Evolutionary conservation across 371 early-diverging fungal species (phyloP).

Genomic region (Mycotypha africana): DNA sequence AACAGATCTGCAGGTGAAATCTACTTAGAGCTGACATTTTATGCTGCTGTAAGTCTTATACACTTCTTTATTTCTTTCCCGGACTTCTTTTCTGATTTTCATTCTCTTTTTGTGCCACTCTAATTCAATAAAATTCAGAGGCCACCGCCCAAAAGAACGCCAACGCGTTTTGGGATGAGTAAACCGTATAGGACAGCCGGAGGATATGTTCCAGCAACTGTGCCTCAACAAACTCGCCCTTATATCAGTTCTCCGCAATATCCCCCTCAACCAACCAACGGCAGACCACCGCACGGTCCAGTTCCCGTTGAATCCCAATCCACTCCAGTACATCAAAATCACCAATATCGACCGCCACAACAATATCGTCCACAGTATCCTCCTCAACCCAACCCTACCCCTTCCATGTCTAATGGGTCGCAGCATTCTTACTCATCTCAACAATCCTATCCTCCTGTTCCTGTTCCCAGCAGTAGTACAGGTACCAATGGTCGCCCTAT

Average conservation of each 20-base stretch:
- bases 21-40: constrained; percentile 54
- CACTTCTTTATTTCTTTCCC: neutral
- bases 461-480: no score
- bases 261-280: constrained; percentile 5
- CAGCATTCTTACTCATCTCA: constrained; percentile 9
- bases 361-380: constrained; percentile 10
- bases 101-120: no score
- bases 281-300: constrained; percentile 12
- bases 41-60: constrained; percentile 41
- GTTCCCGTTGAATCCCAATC: constrained; percentile 18
- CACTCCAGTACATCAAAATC: constrained; percentile 15
- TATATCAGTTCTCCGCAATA: constrained; percentile 8
- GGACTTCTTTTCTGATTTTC: neutral
- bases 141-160: constrained; percentile 37
- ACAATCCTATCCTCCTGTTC: neutral
- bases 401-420: constrained; percentile 8
- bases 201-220: constrained; percentile 15
- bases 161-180: constrained; percentile 27
- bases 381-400: constrained; percentile 7
- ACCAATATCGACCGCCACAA: neutral
- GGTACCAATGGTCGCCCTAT: constrained; percentile 4
- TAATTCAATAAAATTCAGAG: no score
- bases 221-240: constrained; percentile 13
- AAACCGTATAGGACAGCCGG: constrained; percentile 12
- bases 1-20: constrained; percentile 50